Percentiles rank a stretch among this genome's conserved stretches.
Evolutionary conservation across 257 asterid genomes (phyloP).

Genomic region (Forsythia viridissima): DNA sequence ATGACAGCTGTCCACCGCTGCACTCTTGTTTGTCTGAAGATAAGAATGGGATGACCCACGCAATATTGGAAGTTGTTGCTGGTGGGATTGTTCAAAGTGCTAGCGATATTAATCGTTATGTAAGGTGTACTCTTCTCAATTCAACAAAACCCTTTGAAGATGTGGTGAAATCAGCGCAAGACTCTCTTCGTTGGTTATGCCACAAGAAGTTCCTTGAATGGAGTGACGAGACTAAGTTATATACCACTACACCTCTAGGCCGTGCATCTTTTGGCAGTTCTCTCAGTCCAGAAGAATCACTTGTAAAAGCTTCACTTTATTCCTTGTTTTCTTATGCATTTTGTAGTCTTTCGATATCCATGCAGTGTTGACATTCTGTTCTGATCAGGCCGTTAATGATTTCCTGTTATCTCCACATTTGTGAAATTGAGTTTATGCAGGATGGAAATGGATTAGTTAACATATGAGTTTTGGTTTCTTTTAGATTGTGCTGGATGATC

Average conservation of each 20-base stretch:
- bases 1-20: conserved; percentile 90
- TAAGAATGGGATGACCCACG: conserved; percentile 98
- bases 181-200: conserved; percentile 95
- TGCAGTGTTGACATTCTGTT: conserved; percentile 26
- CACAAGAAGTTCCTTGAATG: conserved; percentile 87
- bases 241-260: conserved; percentile 93
- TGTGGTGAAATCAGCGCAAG: conserved; percentile 97
- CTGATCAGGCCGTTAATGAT: conserved; percentile 6
- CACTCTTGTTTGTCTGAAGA: conserved; percentile 95
- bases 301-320: conserved; percentile 51
- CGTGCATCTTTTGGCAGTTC: conserved; percentile 98
- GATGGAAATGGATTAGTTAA: conserved; percentile 15
- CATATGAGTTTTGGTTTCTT: conserved; percentile 22
- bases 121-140: conserved; percentile 94
- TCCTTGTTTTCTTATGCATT: not conserved
- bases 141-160: conserved; percentile 93
- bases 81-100: conserved; percentile 99
- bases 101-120: conserved; percentile 87
- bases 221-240: conserved; percentile 89
- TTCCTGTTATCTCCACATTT: conserved; percentile 23
- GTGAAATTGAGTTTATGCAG: conserved; percentile 7
- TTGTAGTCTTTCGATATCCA: conserved; percentile 15
- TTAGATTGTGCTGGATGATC: conserved; percentile 96
- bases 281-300: conserved; percentile 95
- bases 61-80: conserved; percentile 96